Evolutionary conservation across 75 land plant genomes (phyloP), one percentile per base, ranked within the genome.

Genomic region (Pseudotsuga menziesii): DNA sequence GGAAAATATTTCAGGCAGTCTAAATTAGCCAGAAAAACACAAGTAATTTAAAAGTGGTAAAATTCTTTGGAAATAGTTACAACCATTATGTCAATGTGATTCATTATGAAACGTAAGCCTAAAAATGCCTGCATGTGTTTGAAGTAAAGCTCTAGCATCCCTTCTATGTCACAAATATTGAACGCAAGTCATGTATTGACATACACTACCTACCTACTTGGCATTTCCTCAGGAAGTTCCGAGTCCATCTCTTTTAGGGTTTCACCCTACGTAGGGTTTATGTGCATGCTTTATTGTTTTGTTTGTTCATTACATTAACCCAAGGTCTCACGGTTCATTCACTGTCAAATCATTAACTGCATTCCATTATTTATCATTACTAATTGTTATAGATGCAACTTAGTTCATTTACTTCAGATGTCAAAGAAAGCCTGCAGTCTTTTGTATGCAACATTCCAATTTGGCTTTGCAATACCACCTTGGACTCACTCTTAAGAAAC

Each of bases 201-300:
- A 17, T 35, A 20, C 19, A 39, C 36, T 6, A 79, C 86, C 80
- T 88, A 77, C 99, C 99, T 96, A 72, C 88, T 94, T 67, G 86
- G 93, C 56, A 88, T 85, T 78, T 97, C 99, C 58, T 98, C 99
- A 73, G 99, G 99, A 79, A 97, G 95, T 78, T 94, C 98, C 84
- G 96, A n/a, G n/a, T n/a, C n/a, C n/a, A n/a, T n/a, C n/a, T n/a
- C n/a, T n/a, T n/a, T n/a, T n/a, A n/a, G n/a, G n/a, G n/a, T n/a
- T n/a, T n/a, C n/a, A n/a, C n/a, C n/a, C n/a, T n/a, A n/a, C n/a
- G n/a, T n/a, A n/a, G n/a, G n/a, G n/a, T n/a, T n/a, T n/a, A n/a
- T n/a, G n/a, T n/a, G n/a, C n/a, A n/a, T n/a, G n/a, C n/a, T n/a
- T n/a, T n/a, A n/a, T n/a, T n/a, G n/a, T n/a, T n/a, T n/a, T n/a